A percentile compares a stretch with the other conserved stretches of the same genome.
Conservation (phyloP, 1,284 basidiomycete genomes). For the Heterobasidion occidentale region DNA sequence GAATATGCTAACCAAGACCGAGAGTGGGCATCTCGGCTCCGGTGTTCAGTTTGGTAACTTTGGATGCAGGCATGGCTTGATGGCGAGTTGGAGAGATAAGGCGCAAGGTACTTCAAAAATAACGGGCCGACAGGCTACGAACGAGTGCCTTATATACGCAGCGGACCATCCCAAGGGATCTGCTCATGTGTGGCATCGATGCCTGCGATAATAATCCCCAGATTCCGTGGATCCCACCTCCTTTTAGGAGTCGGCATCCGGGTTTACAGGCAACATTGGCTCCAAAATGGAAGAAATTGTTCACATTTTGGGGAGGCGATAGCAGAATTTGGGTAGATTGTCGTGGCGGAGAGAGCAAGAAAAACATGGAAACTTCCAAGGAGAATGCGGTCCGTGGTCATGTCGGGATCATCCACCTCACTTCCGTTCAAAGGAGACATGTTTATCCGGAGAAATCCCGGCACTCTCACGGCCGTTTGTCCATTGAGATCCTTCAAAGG, state of each 20-base stretch:
- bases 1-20: slow-evolving; percentile 55
- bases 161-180: not conserved
- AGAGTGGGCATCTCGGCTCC: slow-evolving; percentile 68
- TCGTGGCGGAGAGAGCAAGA: not conserved
- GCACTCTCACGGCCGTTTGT: no score
- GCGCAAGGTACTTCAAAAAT: not conserved
- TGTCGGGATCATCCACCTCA: no score
- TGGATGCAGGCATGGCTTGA: slow-evolving; percentile 8
- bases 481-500: no score
- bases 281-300: no score
- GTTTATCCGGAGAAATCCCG: no score
- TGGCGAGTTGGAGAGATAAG: not conserved
- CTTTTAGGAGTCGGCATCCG: not conserved
- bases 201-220: not conserved
- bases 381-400: no score
- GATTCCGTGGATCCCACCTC: not conserved
- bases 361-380: no score
- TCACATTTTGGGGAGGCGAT: no score
- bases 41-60: slow-evolving; percentile 45
- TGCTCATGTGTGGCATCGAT: not conserved
- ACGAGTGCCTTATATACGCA: not conserved
- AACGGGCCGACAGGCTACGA: no score
- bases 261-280: not conserved
- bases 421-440: no score
- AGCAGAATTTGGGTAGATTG: not conserved